Conservation (phyloP, 352 stramenopile species). For the Globisporangium canariense region DNA sequence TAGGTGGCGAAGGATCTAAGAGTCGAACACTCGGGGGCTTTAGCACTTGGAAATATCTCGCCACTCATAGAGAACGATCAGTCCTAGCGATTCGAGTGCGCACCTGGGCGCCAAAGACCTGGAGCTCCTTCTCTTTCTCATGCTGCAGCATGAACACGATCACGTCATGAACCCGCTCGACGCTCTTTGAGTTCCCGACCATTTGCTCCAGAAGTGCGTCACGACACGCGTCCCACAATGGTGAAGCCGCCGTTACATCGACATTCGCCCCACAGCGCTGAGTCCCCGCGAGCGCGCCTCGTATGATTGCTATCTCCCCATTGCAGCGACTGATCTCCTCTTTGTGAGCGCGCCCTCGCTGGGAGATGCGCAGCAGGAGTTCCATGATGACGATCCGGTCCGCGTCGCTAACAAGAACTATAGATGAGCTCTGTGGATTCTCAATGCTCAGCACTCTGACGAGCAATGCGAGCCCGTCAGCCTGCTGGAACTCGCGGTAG, state of each 20-base stretch:
- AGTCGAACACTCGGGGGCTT: not conserved
- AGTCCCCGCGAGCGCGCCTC: constrained; percentile 26
- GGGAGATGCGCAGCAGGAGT: constrained; percentile 39
- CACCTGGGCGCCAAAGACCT: constrained; percentile 55
- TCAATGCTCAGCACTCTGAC: constrained; percentile 32
- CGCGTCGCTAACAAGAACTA: constrained; percentile 7
- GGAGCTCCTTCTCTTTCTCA: constrained; percentile 26
- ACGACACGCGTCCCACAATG: constrained; percentile 32
- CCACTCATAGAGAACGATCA: not conserved
- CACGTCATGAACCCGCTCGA: constrained; percentile 24
- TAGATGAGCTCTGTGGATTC: not conserved
- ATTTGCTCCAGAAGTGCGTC: constrained; percentile 58
- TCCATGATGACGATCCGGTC: constrained; percentile 32
- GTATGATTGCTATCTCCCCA: constrained; percentile 45
- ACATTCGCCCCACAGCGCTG: not conserved
- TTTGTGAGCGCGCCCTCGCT: constrained; percentile 38
- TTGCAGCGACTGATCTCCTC: constrained; percentile 41
- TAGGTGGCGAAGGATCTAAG: constrained; percentile 52
- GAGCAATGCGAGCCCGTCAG: constrained; percentile 44
- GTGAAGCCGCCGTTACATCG: constrained; percentile 4
- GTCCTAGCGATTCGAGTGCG: not conserved
- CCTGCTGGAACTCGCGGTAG: constrained; percentile 51
- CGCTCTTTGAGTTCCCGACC: constrained; percentile 35
- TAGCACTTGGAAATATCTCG: not conserved
- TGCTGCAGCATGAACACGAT: constrained; percentile 48